phyloP scores from a whole-genome alignment of 2,329 filamentous ascomycete species.

The Arachnopeziza araneosa region DNA sequence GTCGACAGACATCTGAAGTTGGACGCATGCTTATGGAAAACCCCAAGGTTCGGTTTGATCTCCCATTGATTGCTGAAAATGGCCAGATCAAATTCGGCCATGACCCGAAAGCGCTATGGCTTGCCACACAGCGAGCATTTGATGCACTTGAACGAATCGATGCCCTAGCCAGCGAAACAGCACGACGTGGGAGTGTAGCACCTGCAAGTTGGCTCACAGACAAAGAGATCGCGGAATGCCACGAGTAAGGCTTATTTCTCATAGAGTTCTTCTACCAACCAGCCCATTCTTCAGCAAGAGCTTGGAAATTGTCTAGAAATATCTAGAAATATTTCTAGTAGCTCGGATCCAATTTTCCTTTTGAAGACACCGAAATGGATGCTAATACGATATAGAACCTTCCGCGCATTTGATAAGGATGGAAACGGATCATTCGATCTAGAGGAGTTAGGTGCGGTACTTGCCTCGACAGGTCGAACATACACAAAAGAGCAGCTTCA shows the following conservation, averaged over 20 bases:
- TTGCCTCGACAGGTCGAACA: neutral
- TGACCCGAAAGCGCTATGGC: slow-evolving; percentile 8
- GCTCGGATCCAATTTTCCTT: too few relatives aligned
- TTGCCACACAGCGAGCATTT: slow-evolving; percentile 6
- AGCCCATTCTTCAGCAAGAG: too few relatives aligned
- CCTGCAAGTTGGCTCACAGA: neutral
- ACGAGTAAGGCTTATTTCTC: neutral
- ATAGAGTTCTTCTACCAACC: too few relatives aligned
- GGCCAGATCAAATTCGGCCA: slow-evolving; percentile 9
- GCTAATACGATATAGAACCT: neutral
- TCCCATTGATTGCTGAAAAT: slow-evolving; percentile 3
- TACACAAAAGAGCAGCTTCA: slow-evolving; percentile 1
- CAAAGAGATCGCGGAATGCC: slow-evolving; percentile 4
- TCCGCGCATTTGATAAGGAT: slow-evolving; percentile 8
- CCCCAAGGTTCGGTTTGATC: slow-evolving; percentile 7
- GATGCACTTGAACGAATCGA: slow-evolving; percentile 8
- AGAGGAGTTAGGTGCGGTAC: slow-evolving; percentile 4
- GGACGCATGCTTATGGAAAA: slow-evolving; percentile 9
- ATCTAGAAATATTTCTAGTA: too few relatives aligned
- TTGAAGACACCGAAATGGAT: too few relatives aligned
- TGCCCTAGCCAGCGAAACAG: slow-evolving; percentile 1
- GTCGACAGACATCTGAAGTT: slow-evolving; percentile 3
- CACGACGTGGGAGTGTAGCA: neutral
- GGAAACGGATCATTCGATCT: slow-evolving; percentile 7
- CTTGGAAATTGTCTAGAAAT: too few relatives aligned